Evolutionary conservation across 306 rosid species (phyloP).

Genomic region (Dryas alaskensis): DNA sequence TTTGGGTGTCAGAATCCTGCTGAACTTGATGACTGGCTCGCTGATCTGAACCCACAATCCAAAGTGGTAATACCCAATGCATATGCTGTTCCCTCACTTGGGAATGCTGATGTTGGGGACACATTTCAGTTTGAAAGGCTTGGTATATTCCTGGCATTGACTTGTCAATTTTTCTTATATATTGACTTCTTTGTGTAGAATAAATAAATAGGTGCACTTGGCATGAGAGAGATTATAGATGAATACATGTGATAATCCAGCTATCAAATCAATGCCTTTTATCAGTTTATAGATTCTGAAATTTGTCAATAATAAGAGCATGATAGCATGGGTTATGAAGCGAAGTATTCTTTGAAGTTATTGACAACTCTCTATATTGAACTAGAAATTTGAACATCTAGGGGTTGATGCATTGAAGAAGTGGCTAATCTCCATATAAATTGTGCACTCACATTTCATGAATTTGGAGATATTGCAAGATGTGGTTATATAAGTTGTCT

Average conservation of each 20-base stretch:
- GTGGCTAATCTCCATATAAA: background rate
- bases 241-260: background rate
- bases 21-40: slow-evolving; percentile 94
- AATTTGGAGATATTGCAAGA: background rate
- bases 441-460: background rate
- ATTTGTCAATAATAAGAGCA: background rate
- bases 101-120: slow-evolving; percentile 61
- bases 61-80: slow-evolving; percentile 62
- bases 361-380: background rate
- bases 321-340: background rate
- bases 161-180: background rate
- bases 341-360: background rate
- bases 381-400: background rate
- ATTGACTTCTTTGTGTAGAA: background rate
- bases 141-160: slow-evolving; percentile 46
- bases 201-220: background rate
- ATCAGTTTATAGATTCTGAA: background rate
- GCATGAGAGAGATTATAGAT: background rate
- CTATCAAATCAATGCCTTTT: background rate
- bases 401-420: background rate
- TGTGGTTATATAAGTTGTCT: background rate
- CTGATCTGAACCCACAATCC: slow-evolving; percentile 70
- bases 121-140: slow-evolving; percentile 91
- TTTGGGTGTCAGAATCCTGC: slow-evolving; percentile 70
- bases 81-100: slow-evolving; percentile 55